Base-by-base conservation (phyloP, 2,329 filamentous ascomycete species). In the Whalleya microplaca region DNA sequence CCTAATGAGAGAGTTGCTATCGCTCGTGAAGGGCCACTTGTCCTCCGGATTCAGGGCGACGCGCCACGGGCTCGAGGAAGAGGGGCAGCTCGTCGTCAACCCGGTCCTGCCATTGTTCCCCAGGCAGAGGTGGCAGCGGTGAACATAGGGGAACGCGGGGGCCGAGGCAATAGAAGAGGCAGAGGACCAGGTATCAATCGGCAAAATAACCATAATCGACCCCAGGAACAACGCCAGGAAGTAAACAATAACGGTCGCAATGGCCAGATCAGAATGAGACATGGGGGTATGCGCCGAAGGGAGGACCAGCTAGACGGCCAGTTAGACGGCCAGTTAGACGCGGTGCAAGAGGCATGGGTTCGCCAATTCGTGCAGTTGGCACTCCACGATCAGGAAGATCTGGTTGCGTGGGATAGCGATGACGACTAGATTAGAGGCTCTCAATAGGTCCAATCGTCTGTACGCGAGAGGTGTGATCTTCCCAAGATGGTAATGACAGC, bases 1-100 rank as follows among this genome's bases (percentile, higher is more conserved):
- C 61, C 70, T 56, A 62, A 64, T 32, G 63, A 61, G 20, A 64
- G 70, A 49, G 74, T 79, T 45, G 75, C 69, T 18, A 76, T 85
- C n/a, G 82, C 80, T 42, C 79, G 79, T 2, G 83, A 85, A 65
- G 83, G 80, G 1, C 83, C 83, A 3, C 76, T 85, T 10, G 81
- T 85, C 12, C 77, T 85, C 27, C 77, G 83, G 27, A 80, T 85
- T 23, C 77, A 79, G 41, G 75, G 76, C 19, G 71, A 67, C 44
- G 69, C 70, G 44, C 69, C 70, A 29, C 65, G 64, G 32, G 67
- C 58, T 44, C 62, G 48, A 48, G 56, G 50, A 37, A 50, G 57
- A 47, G 68, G 62, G 41, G 65, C 61, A 50, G 65, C 53, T 41
- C 68, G 60, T 47, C 72, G 66, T 41, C 63, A 62, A 18, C 63